Base-by-base conservation (phyloP, 805 yeast species). In the Saturnispora zaruensis region DNA sequence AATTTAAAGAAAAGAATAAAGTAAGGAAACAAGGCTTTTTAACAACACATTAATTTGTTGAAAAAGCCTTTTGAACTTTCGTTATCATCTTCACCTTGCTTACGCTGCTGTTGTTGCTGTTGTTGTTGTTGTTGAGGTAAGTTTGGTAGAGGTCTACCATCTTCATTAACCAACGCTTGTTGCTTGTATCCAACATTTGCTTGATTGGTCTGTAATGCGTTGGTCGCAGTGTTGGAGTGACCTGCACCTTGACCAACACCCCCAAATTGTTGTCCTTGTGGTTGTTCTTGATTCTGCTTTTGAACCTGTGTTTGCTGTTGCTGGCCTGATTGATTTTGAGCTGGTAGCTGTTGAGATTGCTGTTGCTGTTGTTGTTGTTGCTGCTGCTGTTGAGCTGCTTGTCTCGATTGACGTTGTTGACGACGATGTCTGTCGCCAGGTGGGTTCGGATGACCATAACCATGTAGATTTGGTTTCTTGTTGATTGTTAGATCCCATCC, bases 371-470 rank as follows among this genome's bases (percentile, higher is more conserved):
- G 44, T 52, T 28, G 32, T 28, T 28, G 32, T 3, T 28, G 32
- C 48, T 55, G 58, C 44, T 58, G 64, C 33, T 58, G 59, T 48
- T 59, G 62, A 20, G 25, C 28, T 38, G 42, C 42, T 55, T 63
- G 57, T 46, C 66, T 53, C 55, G 66, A 62, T 52, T 63, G 62
- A 55, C 66, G 68, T 58, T 69, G 73, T 50, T 63, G 61, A 51
- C 65, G 70, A 41, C 79, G 78, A 41, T 68, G 72, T 57, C 67
- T 70, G 40, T 76, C 79, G 48, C 75, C 78, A 46, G 83, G 83
- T 51, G 96, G 96, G 59, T 82, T 85, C 54, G 96, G 96, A 66
- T 89, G 93, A 33, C 97, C 97, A 66, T 90, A 90, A 41, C 98
- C 98, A 67, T 90, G 97, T 55, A 90, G 71, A 62, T 90, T 90